Evolutionary conservation across 495 filamentous ascomycete species (phyloP), one percentile per base, ranked within the genome.

Genomic region (Acidiella bohemica): DNA sequence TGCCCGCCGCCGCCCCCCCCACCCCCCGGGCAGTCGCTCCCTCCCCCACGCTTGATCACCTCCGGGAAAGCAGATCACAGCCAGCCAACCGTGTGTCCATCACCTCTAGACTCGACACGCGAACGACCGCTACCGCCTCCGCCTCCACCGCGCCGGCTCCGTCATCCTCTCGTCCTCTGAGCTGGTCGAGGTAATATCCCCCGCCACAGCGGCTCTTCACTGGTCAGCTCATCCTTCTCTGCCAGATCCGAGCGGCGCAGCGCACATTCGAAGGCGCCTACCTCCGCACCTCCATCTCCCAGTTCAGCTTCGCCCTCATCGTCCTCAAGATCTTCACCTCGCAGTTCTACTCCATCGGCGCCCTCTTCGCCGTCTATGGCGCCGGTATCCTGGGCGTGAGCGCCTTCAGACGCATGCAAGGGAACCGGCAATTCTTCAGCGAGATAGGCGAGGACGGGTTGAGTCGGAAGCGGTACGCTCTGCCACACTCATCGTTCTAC

Each of bases 261-360:
- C 73, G 90, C 13, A 97, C 90, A 12, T 97, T 96, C 50, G 90
- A 96, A 66, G 90, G 90, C 1, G 92, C 90, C 23, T 97, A 97
- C 62, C 75, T 93, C 46, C 84, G 90, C 36, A 97, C 90, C 0
- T 84, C 88, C 0, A 76, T 96, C 23, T 80, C 78, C 2, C 87
- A 95, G 59, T 96, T 95, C 70, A 84, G 78, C 36, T 96, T 97
- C 55, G 76, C 88, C 30, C 76, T 97, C 13, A 76, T 97, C 43
- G 80, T 97, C 7, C 74, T 97, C 36, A 92, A 88, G 63, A 93
- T 97, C 59, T 96, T 96, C 66, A 95, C 84, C 17, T 68, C 74
- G 30, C 85, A 94, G 53, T 94, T 96, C 70, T 96, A 94, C 62
- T 71, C 76, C 48, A 88, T 93, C 47, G 46, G 47, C 5, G 47